phyloP scores from a whole-genome alignment of 176 grass and related monocot species.

The Alloteropsis semialata region DNA sequence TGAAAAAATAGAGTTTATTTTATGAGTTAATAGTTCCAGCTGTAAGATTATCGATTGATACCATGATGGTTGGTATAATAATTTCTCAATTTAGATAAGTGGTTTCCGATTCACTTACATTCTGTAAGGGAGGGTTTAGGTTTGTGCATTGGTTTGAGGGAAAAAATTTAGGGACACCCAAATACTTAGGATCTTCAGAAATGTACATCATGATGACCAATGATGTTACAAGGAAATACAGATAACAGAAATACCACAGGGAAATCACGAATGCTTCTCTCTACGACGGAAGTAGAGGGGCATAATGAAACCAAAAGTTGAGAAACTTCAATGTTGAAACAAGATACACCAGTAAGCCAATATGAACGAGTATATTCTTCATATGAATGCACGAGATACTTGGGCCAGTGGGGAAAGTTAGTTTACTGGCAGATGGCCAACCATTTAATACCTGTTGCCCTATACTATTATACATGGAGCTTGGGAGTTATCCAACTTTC shows the following conservation, averaged over 20 bases:
- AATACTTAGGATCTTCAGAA: neutral
- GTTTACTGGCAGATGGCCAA: neutral
- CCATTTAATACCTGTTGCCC: slow-evolving; percentile 8
- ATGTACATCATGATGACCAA: neutral
- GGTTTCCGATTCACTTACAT: neutral
- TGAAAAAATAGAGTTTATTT: neutral
- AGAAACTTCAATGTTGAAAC: neutral
- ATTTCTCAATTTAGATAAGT: slow-evolving; percentile 10
- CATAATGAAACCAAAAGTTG: neutral
- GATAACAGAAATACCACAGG: too few relatives aligned
- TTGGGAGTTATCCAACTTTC: slow-evolving; percentile 32
- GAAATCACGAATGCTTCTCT: too few relatives aligned
- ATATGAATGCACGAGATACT: neutral
- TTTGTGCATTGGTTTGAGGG: neutral
- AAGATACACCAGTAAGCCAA: neutral
- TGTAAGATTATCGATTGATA: slow-evolving; percentile 18
- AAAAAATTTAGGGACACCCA: neutral
- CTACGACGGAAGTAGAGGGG: neutral
- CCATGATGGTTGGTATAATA: neutral
- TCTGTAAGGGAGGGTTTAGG: neutral
- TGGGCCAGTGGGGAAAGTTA: neutral
- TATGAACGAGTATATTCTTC: neutral
- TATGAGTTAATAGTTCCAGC: neutral
- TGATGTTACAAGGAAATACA: neutral
- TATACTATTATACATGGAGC: slow-evolving; percentile 26